phyloP scores from a whole-genome alignment of 306 rosid species.

The Cucurbita moschata region DNA sequence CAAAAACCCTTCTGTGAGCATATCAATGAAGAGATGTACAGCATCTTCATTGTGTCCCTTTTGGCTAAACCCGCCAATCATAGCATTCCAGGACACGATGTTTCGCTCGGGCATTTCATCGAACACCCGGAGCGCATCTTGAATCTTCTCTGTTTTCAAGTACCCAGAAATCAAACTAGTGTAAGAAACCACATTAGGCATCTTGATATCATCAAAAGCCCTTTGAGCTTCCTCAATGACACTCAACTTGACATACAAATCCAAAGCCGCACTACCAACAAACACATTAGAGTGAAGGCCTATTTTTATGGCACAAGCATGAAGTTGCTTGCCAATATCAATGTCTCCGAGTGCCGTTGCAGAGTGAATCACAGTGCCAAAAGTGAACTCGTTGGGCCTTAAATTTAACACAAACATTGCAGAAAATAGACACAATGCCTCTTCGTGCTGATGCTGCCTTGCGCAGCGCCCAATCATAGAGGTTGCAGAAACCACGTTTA shows the following conservation, averaged over 20 bases:
- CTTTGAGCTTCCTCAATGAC: slow-evolving; percentile 35
- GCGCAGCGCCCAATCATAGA: slow-evolving; percentile 35
- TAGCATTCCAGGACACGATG: slow-evolving; percentile 69
- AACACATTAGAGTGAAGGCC: slow-evolving; percentile 43
- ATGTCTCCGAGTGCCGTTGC: slow-evolving; percentile 27
- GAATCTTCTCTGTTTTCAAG: slow-evolving; percentile 38
- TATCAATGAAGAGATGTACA: slow-evolving; percentile 38
- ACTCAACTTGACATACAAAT: slow-evolving; percentile 62
- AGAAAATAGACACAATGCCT: slow-evolving; percentile 45
- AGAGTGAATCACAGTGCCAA: slow-evolving; percentile 55
- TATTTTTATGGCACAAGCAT: slow-evolving; percentile 43
- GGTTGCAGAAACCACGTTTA: slow-evolving; percentile 50
- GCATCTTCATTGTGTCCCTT: slow-evolving; percentile 78
- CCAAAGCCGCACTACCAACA: slow-evolving; percentile 70
- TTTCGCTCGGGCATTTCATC: slow-evolving; percentile 62
- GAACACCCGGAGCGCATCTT: slow-evolving; percentile 52
- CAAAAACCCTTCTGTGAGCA: slow-evolving; percentile 52
- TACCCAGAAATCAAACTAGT: slow-evolving; percentile 64
- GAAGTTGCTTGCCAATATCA: slow-evolving; percentile 48
- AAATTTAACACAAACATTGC: slow-evolving; percentile 37
- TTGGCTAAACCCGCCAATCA: slow-evolving; percentile 78
- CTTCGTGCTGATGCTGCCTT: slow-evolving; percentile 26
- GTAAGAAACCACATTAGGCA: slow-evolving; percentile 73
- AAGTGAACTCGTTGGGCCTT: slow-evolving; percentile 66
- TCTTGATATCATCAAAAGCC: slow-evolving; percentile 38